Percentiles rank a stretch among this genome's conserved stretches.
These are phyloP conservation scores for Cercophora samala DNA, from an alignment of 495 filamentous ascomycete species.

Conservation along the genomic window DNA sequence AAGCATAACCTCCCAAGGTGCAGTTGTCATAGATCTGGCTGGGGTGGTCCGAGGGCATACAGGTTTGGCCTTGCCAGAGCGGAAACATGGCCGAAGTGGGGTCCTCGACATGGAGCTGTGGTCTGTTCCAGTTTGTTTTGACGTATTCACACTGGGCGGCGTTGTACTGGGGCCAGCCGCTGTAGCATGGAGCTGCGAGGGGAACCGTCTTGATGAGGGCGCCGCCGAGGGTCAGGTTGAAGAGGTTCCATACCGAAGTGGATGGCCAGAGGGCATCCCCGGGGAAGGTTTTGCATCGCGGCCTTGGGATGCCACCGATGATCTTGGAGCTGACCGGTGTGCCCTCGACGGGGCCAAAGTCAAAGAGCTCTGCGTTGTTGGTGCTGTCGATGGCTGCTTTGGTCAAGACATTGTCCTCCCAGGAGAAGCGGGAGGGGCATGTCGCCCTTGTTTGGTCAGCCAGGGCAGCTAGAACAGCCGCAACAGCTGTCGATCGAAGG, in stretches of 20 bases:
- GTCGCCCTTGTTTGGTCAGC: slow-evolving; percentile 7
- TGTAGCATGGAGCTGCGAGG: slow-evolving; percentile 53
- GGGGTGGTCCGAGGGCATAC: slow-evolving; percentile 48
- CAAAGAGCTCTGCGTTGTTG: slow-evolving; percentile 12
- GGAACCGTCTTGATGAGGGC: slow-evolving; percentile 56
- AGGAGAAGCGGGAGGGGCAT: slow-evolving; percentile 21
- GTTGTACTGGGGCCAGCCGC: slow-evolving; percentile 48
- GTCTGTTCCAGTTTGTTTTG: slow-evolving; percentile 32
- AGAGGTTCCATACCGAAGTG: slow-evolving; percentile 37
- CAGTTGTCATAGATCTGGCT: slow-evolving; percentile 41
- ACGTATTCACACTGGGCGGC: slow-evolving; percentile 40
- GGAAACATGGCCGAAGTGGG: slow-evolving; percentile 52
- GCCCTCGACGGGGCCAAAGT: slow-evolving; percentile 11
- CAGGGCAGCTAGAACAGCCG: slow-evolving; percentile 9
- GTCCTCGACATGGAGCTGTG: slow-evolving; percentile 36
- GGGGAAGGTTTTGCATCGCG: slow-evolving; percentile 51
- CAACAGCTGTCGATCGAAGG: slow-evolving; percentile 3
- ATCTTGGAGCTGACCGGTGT: not conserved
- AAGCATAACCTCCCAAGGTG: slow-evolving; percentile 57
- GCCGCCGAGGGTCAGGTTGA: slow-evolving; percentile 49
- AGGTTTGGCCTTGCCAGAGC: slow-evolving; percentile 45
- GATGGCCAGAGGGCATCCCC: slow-evolving; percentile 47
- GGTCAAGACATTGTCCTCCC: slow-evolving; percentile 21
- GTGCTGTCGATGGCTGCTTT: slow-evolving; percentile 11
- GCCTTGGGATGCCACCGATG: not conserved